Evolutionary conservation across 106 monocot species (phyloP).

Genomic region (Dendrobium huoshanense): DNA sequence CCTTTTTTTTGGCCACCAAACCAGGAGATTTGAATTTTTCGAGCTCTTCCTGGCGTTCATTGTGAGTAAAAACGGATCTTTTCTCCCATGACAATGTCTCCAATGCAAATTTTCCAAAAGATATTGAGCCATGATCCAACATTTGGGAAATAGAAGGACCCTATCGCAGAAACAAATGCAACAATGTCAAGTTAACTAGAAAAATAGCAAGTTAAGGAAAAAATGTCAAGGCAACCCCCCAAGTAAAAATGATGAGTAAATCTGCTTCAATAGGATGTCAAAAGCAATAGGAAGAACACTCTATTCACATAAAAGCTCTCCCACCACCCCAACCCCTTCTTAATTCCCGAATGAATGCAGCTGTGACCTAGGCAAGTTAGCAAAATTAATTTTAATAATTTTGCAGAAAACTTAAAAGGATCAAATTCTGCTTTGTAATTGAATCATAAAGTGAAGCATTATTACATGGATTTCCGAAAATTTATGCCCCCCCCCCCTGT

Average conservation of each 20-base stretch:
- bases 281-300: not conserved
- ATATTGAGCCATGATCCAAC: conserved; percentile 91
- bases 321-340: not conserved
- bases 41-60: conserved; percentile 70
- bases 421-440: not conserved
- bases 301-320: not conserved
- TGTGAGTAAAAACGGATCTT: conserved; percentile 65
- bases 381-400: not conserved
- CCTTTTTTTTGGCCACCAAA: conserved; percentile 87
- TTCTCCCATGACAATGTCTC: conserved; percentile 86
- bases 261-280: no score
- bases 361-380: not conserved
- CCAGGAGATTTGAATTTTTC: conserved; percentile 77
- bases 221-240: no score
- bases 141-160: conserved; percentile 43
- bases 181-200: not conserved
- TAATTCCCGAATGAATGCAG: not conserved
- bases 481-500: not conserved
- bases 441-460: not conserved
- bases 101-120: conserved; percentile 75
- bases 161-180: conserved; percentile 17
- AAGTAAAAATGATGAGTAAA: no score
- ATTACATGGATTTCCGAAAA: not conserved
- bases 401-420: not conserved
- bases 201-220: no score